Base-by-base conservation (phyloP, 108 stramenopile species). In the Cylindrotheca closterium region DNA sequence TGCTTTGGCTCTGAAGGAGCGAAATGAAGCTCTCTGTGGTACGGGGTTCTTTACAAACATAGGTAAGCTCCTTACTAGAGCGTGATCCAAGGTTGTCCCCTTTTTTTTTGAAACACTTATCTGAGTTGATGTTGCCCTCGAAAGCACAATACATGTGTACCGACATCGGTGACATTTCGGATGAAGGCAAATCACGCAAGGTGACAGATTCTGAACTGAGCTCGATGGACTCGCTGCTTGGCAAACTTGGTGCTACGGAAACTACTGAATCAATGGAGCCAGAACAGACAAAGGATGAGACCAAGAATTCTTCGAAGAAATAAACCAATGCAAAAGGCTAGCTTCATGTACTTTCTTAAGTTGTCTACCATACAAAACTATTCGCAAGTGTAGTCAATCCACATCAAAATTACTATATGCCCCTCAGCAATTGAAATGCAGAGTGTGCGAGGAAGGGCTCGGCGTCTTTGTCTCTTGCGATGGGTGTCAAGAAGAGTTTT, bases 1-100 rank as follows among this genome's bases (percentile, higher is more conserved):
- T 21, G 82, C 82, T 10, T 30, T 62, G 15, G 83, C 87, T 26
- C 45, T 88, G 10, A 58, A 88, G 58, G 46, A 55, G 10, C 63
- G 63, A 48, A 85, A 88, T 30, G 87, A 88, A 58, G 79, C 60
- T 1, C 71, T 88, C 25, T 88, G 87, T 61, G 71, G 71, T n/a
- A 88, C 87, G 0, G 87, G 87, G 51, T 88, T 88, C 60, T 88
- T 88, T 60, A 84, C 83, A 22, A 84, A 88, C 48, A 75, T 84
- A 31, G 37, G 37, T 42, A 42, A 15, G 37, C 37, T 7, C n/a
- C n/a, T 7, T 42, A 15, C 10, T 42, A 15, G 10, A 42, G 7
- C 10, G 7, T 42, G 37, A 42, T 7, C 37, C 37, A 42, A 42
- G 15, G 15, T 42, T 10, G 37, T 42, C n/a, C n/a, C n/a, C n/a